Percentiles rank a stretch among this genome's conserved stretches.
These are phyloP conservation scores for Solanum hybrid DNA, from an alignment of 305 asterid genomes.

Conservation along the genomic window DNA sequence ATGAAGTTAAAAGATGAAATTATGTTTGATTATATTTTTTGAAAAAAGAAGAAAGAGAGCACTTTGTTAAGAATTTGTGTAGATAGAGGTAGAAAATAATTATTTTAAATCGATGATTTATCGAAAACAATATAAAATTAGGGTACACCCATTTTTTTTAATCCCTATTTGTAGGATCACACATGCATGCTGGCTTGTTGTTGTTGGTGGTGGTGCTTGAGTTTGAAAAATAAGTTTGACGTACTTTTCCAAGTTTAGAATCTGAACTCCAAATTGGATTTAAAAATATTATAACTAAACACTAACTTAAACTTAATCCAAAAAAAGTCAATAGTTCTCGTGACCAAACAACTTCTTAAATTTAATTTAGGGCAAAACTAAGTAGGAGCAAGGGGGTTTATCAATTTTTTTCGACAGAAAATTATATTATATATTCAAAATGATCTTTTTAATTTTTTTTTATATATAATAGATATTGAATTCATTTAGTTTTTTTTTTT, in stretches of 20 bases:
- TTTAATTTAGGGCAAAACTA: neutral
- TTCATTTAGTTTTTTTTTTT: too few relatives aligned
- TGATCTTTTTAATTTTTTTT: too few relatives aligned
- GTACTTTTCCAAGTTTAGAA: neutral
- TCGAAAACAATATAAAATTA: too few relatives aligned
- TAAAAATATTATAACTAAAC: neutral
- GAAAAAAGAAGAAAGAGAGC: neutral
- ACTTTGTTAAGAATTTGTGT: neutral
- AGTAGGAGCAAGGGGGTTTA: neutral
- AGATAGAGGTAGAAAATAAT: neutral
- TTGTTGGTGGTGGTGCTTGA: neutral
- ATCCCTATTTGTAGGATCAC: neutral
- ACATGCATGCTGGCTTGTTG: neutral
- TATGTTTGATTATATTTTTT: neutral
- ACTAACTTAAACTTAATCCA: neutral
- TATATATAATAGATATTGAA: too few relatives aligned
- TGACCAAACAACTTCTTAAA: neutral
- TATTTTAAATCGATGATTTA: fast-evolving
- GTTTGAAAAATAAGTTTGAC: neutral
- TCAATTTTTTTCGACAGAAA: too few relatives aligned
- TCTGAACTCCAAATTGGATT: neutral
- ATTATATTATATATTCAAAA: too few relatives aligned
- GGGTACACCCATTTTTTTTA: neutral
- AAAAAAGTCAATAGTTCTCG: neutral
- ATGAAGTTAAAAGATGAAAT: neutral